These are phyloP conservation scores for Dalechampia spathulata DNA, from an alignment of 441 rosid species.

Conservation along the genomic window DNA sequence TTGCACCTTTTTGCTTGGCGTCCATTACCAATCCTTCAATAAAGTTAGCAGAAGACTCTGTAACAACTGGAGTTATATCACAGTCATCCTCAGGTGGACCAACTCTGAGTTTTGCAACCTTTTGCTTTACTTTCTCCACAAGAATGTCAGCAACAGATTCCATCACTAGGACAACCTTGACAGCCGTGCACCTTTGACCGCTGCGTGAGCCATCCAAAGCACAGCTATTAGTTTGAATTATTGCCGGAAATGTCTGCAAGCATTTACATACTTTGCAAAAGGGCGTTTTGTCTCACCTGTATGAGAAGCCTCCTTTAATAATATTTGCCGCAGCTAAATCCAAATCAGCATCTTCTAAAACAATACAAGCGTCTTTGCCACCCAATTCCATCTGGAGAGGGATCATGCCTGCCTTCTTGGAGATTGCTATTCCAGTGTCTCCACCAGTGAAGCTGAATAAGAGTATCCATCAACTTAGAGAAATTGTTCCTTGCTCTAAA, in stretches of 20 bases:
- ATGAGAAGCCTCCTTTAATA: slow-evolving; percentile 91
- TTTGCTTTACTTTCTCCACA: slow-evolving; percentile 74
- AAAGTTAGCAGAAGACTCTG: slow-evolving; percentile 91
- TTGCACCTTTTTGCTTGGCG: slow-evolving; percentile 90
- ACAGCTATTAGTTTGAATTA: no score
- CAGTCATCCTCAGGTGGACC: slow-evolving; percentile 84
- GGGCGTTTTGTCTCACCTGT: no score
- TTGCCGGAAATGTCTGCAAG: no score
- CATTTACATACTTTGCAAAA: no score
- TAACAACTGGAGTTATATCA: slow-evolving; percentile 91
- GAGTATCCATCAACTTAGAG: no score
- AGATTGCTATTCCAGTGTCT: slow-evolving; percentile 83
- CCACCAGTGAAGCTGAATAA: slow-evolving; percentile 85
- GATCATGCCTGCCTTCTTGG: slow-evolving; percentile 92
- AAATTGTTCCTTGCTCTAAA: no score
- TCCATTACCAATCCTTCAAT: slow-evolving; percentile 87
- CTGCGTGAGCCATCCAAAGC: no score
- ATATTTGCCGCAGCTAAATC: slow-evolving; percentile 85
- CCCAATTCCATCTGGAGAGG: slow-evolving; percentile 98
- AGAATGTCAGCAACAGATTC: slow-evolving; percentile 72
- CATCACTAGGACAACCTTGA: slow-evolving; percentile 86
- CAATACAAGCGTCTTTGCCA: slow-evolving; percentile 97
- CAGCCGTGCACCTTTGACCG: slow-evolving; percentile 97
- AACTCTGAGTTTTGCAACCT: slow-evolving; percentile 64
- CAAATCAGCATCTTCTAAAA: slow-evolving; percentile 91